These are phyloP conservation scores for Poterioochromonas sp. DNA, from an alignment of 352 stramenopile species.

Conservation along the genomic window DNA sequence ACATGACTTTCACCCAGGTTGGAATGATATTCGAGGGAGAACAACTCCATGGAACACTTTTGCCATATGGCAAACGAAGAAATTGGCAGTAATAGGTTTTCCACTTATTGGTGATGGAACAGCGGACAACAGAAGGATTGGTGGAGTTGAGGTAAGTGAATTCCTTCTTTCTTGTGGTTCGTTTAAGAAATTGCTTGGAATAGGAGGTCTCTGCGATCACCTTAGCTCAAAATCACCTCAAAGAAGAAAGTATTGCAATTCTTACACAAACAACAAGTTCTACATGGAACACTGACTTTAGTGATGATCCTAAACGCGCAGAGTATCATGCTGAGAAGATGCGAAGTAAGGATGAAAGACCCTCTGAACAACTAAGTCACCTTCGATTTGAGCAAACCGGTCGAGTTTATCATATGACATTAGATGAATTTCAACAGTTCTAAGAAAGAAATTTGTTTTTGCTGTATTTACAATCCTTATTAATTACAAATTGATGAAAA, in stretches of 20 bases:
- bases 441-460: too few species aligned
- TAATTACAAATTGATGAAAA: too few species aligned
- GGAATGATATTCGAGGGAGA: not conserved
- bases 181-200: not conserved
- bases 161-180: not conserved
- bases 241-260: not conserved
- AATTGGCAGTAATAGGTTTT: slow-evolving; percentile 8
- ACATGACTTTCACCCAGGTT: not conserved
- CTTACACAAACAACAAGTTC: not conserved
- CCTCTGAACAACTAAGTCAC: not conserved
- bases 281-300: slow-evolving; percentile 11
- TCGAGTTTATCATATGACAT: too few species aligned
- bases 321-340: slow-evolving; percentile 23
- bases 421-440: too few species aligned
- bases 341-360: not conserved
- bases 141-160: slow-evolving; percentile 7
- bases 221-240: not conserved
- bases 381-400: not conserved
- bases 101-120: not conserved
- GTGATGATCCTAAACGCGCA: not conserved
- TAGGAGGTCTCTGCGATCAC: slow-evolving; percentile 1
- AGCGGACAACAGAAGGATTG: not conserved
- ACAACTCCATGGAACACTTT: slow-evolving; percentile 20
- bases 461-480: too few species aligned
- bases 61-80: not conserved